Conservation (phyloP, 345 rosid species). For the Mangifera indica region DNA sequence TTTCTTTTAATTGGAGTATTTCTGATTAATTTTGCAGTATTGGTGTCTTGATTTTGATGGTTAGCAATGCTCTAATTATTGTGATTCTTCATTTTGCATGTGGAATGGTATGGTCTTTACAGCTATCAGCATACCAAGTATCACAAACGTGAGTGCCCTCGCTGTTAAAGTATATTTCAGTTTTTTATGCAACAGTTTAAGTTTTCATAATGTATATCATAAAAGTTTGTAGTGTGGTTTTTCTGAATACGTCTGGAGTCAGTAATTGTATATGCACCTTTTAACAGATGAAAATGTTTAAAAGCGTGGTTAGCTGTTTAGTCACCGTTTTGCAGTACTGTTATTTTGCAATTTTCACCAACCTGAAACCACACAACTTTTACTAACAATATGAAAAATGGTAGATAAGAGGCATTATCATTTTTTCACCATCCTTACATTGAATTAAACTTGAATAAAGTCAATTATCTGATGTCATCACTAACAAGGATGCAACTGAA, state of each 20-base stretch:
- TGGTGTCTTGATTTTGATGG: conserved; percentile 1
- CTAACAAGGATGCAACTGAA: not conserved
- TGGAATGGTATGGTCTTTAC: conserved; percentile 37
- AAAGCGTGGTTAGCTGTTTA: not conserved
- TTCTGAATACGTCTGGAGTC: not conserved
- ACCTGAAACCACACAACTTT: not conserved
- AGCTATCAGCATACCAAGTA: conserved; percentile 99
- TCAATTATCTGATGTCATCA: not conserved
- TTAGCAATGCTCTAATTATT: conserved; percentile 32
- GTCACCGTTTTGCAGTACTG: not conserved
- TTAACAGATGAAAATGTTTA: not conserved
- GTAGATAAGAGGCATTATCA: not conserved
- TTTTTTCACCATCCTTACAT: not conserved
- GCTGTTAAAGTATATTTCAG: not conserved
- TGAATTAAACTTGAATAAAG: not conserved
- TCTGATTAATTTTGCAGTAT: not conserved
- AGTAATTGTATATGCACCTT: not conserved
- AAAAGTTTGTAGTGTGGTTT: not conserved
- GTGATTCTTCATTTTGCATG: conserved; percentile 51
- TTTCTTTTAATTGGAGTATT: not conserved
- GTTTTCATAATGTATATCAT: not conserved
- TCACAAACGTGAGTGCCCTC: conserved; percentile 86
- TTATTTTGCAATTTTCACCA: not conserved
- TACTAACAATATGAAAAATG: conserved; percentile 1
- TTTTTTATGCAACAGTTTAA: conserved; percentile 8